A percentile compares a stretch with the other conserved stretches of the same genome.
phyloP scores from a whole-genome alignment of 805 yeast genomes.

The Ogataea nakhonphanomensis region DNA sequence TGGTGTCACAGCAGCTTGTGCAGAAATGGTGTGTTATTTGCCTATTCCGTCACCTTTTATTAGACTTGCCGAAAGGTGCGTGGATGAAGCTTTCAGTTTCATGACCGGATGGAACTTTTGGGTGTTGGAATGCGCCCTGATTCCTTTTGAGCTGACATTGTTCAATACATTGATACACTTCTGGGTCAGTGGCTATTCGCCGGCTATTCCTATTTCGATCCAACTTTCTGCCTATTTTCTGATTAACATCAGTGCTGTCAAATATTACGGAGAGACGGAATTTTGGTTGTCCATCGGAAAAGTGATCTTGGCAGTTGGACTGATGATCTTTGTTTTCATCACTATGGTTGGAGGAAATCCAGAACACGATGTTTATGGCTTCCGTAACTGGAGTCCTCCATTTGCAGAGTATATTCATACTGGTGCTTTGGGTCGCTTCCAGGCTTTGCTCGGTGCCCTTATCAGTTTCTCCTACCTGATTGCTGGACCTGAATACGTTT shows the following conservation, averaged over 20 bases:
- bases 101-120: slow-evolving; percentile 50
- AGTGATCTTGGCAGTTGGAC: slow-evolving; percentile 41
- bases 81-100: slow-evolving; percentile 43
- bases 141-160: slow-evolving; percentile 48
- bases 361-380: slow-evolving; percentile 36
- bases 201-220: slow-evolving; percentile 43
- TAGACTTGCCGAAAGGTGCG: slow-evolving; percentile 43
- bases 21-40: slow-evolving; percentile 45
- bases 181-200: slow-evolving; percentile 45
- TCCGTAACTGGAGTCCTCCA: slow-evolving; percentile 33
- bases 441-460: slow-evolving; percentile 42
- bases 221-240: slow-evolving; percentile 40
- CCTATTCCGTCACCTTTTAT: slow-evolving; percentile 49
- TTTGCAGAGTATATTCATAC: slow-evolving; percentile 36
- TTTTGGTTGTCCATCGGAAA: slow-evolving; percentile 45
- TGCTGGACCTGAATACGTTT: slow-evolving; percentile 49
- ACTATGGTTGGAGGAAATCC: slow-evolving; percentile 55
- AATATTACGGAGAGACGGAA: slow-evolving; percentile 46
- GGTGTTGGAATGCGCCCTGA: slow-evolving; percentile 44
- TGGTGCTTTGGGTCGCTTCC: slow-evolving; percentile 44
- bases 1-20: slow-evolving; percentile 40
- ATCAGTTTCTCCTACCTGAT: slow-evolving; percentile 42
- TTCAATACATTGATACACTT: slow-evolving; percentile 45
- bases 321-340: slow-evolving; percentile 41
- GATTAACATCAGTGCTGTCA: slow-evolving; percentile 43